Evolutionary conservation across 805 yeast genomes (phyloP).

Genomic region (Candida insectorum): DNA sequence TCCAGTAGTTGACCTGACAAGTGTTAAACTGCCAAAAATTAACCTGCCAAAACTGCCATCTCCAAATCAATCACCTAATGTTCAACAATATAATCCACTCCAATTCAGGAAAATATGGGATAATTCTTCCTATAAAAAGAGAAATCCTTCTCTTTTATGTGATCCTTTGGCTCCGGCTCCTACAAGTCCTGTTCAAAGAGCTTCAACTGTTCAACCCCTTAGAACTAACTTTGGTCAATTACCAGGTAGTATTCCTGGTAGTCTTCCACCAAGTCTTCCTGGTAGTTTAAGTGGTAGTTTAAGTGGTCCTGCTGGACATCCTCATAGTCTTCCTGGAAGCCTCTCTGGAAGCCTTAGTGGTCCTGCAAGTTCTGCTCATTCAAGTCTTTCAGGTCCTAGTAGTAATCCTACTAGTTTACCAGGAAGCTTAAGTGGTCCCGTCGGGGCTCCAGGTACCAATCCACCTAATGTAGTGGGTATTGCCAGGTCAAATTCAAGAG

Average conservation of each 20-base stretch:
- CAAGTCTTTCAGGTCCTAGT: slow-evolving; percentile 3
- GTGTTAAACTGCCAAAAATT: no score
- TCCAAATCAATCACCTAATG: slow-evolving; percentile 2
- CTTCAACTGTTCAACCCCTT: no score
- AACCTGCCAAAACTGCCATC: no score
- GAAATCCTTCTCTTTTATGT: slow-evolving; percentile 46
- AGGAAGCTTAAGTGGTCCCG: not conserved
- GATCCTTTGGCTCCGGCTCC: slow-evolving; percentile 51
- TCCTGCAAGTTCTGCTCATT: no score
- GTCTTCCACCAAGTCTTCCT: not conserved
- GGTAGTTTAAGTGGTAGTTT: not conserved
- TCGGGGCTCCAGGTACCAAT: no score
- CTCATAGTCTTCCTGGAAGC: not conserved
- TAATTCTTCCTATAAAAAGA: slow-evolving; percentile 21
- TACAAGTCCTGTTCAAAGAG: no score
- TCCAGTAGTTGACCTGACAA: no score
- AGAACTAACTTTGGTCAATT: no score
- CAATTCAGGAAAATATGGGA: slow-evolving; percentile 39
- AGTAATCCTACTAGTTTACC: not conserved
- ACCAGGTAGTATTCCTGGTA: no score
- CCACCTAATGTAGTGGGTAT: no score
- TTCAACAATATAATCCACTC: slow-evolving; percentile 23
- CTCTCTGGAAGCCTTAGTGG: no score
- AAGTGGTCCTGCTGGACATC: not conserved
- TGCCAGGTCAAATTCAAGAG: slow-evolving; percentile 5